Evolutionary conservation across 2,329 filamentous ascomycete genomes (phyloP), one percentile per base, ranked within the genome.

Genomic region (Trichoderma sp.): DNA sequence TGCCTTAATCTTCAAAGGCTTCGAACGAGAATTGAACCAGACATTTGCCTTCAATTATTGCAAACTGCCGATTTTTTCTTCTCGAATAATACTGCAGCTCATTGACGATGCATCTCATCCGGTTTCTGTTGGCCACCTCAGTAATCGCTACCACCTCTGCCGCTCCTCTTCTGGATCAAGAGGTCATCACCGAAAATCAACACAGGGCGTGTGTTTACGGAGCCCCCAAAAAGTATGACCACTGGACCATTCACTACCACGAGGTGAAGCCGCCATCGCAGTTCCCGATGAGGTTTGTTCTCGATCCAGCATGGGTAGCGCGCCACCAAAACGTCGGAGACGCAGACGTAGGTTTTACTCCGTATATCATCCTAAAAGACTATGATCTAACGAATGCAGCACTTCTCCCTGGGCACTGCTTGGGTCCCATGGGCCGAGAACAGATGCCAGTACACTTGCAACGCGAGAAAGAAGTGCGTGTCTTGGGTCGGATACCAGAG

Each of bases 391-490:
- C 25, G 32, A 5, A 1, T 25, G 10, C 53, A 69, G 68, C 65
- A 57, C 19, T 69, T 68, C 34, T 42, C 35, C 17, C 17, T 59
- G 17, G 68, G 68, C 27, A 60, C 39, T 35, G 25, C 34, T 2
- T 50, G 25, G 35, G 25, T 59, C 13, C 34, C 64, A 9, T 69
- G 65, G 59, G 67, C 39, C 15, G 69, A 70, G 37, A 69, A 64
- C 25, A 71, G 60, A n/a, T 71, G 70, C 60, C 70, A 71, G 57
- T 70, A 68, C 19, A 65, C 53, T 5, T 71, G 70, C 54, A 69
- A 67, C 57, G 69, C 60, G 2, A 69, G 48, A 9, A 52, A 42
- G 9, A 58, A 58, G 5, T 71, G 70, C 29, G 69, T 58, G 12
- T 69, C 70, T 4, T 71, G 61, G 54, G 70, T 60, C 22, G 70